Evolutionary conservation across 192 early-diverging fungal genomes (phyloP).

Genomic region (Haplosporangium gracile): DNA sequence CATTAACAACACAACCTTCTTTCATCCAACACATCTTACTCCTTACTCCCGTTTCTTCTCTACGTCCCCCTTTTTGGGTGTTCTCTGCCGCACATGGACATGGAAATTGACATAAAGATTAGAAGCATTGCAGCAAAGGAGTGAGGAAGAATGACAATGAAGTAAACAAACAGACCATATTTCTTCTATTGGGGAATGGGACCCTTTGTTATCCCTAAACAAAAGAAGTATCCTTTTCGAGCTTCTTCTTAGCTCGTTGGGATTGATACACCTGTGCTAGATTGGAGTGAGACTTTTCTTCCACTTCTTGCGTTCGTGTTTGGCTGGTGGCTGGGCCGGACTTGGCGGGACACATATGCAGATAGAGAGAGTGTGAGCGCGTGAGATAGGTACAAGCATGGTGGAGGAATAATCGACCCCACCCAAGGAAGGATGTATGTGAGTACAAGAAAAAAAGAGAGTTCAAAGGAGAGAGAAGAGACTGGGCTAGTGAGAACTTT

Average conservation of each 20-base stretch:
- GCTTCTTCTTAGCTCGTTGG: neutral
- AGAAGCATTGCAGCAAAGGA: neutral
- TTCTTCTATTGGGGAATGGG: neutral
- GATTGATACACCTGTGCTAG: neutral
- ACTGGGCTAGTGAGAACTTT: no score
- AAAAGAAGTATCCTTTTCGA: no score
- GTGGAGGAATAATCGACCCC: no score
- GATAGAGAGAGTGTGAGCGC: no score
- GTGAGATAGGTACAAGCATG: no score
- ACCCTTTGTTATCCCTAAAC: neutral
- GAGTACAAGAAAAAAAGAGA: no score
- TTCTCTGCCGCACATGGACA: neutral
- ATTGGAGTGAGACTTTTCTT: neutral
- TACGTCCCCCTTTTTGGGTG: neutral
- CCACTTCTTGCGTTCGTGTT: neutral
- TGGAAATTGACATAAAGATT: neutral
- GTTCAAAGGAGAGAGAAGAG: no score
- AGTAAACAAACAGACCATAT: neutral
- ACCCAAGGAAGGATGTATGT: no score
- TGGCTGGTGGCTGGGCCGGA: neutral
- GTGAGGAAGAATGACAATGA: no score
- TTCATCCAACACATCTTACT: neutral
- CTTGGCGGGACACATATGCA: neutral
- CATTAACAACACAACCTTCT: neutral
- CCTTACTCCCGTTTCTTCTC: neutral